These are phyloP conservation scores for Sporisorium iseilematis-ciliati DNA, from an alignment of 1,284 basidiomycete species.

Conservation along the genomic window DNA sequence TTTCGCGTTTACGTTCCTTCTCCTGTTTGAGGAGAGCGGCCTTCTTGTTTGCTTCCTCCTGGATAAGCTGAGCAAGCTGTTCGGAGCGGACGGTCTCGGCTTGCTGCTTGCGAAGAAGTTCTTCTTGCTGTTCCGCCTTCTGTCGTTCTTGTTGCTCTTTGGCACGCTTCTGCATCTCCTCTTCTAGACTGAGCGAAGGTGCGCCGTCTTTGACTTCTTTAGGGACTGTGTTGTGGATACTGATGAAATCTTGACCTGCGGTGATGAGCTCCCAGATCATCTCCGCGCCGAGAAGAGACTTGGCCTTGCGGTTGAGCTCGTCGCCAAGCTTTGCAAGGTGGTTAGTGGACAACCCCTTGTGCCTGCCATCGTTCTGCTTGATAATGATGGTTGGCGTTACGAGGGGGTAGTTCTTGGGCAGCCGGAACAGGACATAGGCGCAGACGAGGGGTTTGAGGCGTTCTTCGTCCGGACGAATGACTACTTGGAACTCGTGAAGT, in stretches of 20 bases:
- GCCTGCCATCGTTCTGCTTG: slow-evolving; percentile 45
- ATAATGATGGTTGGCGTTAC: slow-evolving; percentile 54
- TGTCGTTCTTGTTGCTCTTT: slow-evolving; percentile 53
- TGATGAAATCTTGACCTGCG: slow-evolving; percentile 63
- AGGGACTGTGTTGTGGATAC: slow-evolving; percentile 48
- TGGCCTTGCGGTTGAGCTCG: slow-evolving; percentile 54
- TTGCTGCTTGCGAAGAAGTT: slow-evolving; percentile 28
- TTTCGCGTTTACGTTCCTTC: slow-evolving; percentile 44
- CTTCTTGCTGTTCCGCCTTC: slow-evolving; percentile 38
- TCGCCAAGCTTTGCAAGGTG: slow-evolving; percentile 47
- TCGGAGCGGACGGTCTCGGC: slow-evolving; percentile 54
- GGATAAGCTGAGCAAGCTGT: slow-evolving; percentile 59
- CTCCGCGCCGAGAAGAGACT: slow-evolving; percentile 62
- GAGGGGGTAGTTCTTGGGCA: slow-evolving; percentile 64
- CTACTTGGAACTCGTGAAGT: slow-evolving; percentile 57
- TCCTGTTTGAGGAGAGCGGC: slow-evolving; percentile 53
- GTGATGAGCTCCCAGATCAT: slow-evolving; percentile 70
- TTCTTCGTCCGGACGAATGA: slow-evolving; percentile 60
- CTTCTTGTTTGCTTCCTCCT: slow-evolving; percentile 57
- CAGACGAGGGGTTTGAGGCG: slow-evolving; percentile 52
- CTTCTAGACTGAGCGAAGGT: slow-evolving; percentile 60
- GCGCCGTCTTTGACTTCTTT: slow-evolving; percentile 38
- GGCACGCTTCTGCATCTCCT: slow-evolving; percentile 63
- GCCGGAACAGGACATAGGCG: slow-evolving; percentile 52
- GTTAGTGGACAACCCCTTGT: slow-evolving; percentile 42